A percentile compares a stretch with the other conserved stretches of the same genome.
Conservation (phyloP, 768 basidiomycete species). For the Russula griseocarnosa region DNA sequence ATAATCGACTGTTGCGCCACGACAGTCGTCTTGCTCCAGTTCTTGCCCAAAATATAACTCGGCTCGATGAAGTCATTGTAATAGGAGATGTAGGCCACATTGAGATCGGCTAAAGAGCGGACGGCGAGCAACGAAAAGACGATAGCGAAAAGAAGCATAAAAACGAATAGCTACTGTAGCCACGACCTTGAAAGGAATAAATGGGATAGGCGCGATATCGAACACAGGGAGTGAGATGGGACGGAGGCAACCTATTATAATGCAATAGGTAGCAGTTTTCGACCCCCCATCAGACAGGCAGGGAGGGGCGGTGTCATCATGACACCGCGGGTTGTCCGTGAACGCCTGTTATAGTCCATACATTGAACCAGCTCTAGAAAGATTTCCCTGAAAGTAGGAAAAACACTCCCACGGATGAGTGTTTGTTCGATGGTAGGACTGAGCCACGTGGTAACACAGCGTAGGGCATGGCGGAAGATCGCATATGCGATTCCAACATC, state of each 20-base stretch:
- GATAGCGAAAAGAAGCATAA: neutral
- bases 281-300: neutral
- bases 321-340: neutral
- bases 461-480: neutral
- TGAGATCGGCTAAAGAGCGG: conserved; percentile 14
- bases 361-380: neutral
- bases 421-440: neutral
- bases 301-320: neutral
- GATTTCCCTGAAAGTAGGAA: neutral
- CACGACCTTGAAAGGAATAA: neutral
- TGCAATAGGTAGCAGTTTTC: neutral
- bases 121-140: conserved; percentile 19
- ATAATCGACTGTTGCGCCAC: conserved; percentile 24
- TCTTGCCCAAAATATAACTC: conserved; percentile 19
- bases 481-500: too few relatives aligned
- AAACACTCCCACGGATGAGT: neutral
- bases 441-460: neutral
- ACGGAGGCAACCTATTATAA: neutral
- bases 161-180: neutral
- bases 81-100: conserved; percentile 16
- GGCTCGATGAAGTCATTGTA: conserved; percentile 25
- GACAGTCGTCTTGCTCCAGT: conserved; percentile 17
- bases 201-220: neutral
- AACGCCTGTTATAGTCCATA: neutral
- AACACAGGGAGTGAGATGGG: neutral